These are phyloP conservation scores for Cytospora mali DNA, from an alignment of 2,329 filamentous ascomycete genomes.

Conservation along the genomic window DNA sequence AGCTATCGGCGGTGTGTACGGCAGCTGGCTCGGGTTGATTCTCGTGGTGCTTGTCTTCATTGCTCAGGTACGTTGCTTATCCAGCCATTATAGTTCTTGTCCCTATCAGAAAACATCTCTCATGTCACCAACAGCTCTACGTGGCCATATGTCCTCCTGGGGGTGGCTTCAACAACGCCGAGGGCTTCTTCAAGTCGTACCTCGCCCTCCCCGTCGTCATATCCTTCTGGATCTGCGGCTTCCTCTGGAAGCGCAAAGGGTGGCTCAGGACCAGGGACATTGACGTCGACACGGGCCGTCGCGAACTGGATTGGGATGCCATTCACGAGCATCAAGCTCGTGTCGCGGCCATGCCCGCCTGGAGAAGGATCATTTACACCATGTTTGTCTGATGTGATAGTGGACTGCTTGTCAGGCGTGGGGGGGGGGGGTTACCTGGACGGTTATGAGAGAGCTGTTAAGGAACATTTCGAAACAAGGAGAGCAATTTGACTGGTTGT, in stretches of 20 bases:
- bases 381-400: conserved; percentile 37
- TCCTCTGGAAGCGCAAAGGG: conserved; percentile 63
- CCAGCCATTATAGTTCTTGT: too few relatives aligned
- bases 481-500: too few relatives aligned
- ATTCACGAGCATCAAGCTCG: conserved; percentile 52
- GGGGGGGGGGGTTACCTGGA: too few relatives aligned
- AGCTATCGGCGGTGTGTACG: conserved; percentile 61
- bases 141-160: conserved; percentile 43
- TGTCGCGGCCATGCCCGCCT: conserved; percentile 49
- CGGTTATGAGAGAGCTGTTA: too few relatives aligned
- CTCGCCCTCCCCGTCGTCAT: conserved; percentile 58
- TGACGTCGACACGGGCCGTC: conserved; percentile 66
- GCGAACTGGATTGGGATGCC: conserved; percentile 63
- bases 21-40: conserved; percentile 65
- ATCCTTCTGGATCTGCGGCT: conserved; percentile 57
- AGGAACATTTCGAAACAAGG: too few relatives aligned
- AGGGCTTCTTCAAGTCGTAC: conserved; percentile 57
- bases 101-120: neutral
- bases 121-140: conserved; percentile 3
- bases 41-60: conserved; percentile 60
- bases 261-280: conserved; percentile 63
- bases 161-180: conserved; percentile 39
- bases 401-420: too few relatives aligned
- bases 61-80: conserved; percentile 47
- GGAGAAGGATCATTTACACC: conserved; percentile 41